These are phyloP conservation scores for Pichia cabralensis DNA, from an alignment of 805 yeast genomes.

Conservation along the genomic window DNA sequence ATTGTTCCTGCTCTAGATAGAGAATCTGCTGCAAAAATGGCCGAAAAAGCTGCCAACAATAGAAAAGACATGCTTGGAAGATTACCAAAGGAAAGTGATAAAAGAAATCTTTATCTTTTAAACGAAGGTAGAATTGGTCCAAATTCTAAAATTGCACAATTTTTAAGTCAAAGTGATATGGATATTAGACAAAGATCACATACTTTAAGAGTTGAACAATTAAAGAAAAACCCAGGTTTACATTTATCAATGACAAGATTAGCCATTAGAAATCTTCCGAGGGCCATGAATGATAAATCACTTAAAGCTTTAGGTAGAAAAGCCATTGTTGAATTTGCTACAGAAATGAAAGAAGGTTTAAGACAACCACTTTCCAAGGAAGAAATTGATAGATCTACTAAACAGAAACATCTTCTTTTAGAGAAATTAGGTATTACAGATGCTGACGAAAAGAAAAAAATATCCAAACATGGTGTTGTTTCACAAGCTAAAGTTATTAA, in stretches of 20 bases:
- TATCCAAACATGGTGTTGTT: slow-evolving; percentile 81
- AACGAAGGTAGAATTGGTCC: slow-evolving; percentile 90
- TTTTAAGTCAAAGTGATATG: slow-evolving; percentile 61
- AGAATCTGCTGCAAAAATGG: slow-evolving; percentile 64
- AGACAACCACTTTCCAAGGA: slow-evolving; percentile 87
- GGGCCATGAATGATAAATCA: slow-evolving; percentile 82
- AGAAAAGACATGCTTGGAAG: slow-evolving; percentile 74
- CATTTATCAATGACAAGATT: slow-evolving; percentile 92
- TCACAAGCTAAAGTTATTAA: slow-evolving; percentile 87
- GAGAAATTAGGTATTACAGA: slow-evolving; percentile 28
- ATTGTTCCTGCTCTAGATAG: slow-evolving; percentile 81
- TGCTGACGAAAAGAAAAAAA: slow-evolving; percentile 38
- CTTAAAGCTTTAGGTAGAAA: slow-evolving; percentile 88
- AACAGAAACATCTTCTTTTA: slow-evolving; percentile 37
- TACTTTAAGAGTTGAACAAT: slow-evolving; percentile 77
- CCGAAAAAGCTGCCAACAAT: slow-evolving; percentile 62
- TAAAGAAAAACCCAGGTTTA: slow-evolving; percentile 80
- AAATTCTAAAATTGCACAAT: slow-evolving; percentile 66
- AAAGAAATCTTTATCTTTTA: slow-evolving; percentile 71
- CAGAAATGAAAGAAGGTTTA: slow-evolving; percentile 61
- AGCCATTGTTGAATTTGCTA: slow-evolving; percentile 91
- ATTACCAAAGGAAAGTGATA: slow-evolving; percentile 70
- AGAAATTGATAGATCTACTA: slow-evolving; percentile 72
- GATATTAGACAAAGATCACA: slow-evolving; percentile 84
- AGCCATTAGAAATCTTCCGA: slow-evolving; percentile 89